Evolutionary conservation across 176 grass and related monocot species (phyloP).

Genomic region (Triticum urartu): DNA sequence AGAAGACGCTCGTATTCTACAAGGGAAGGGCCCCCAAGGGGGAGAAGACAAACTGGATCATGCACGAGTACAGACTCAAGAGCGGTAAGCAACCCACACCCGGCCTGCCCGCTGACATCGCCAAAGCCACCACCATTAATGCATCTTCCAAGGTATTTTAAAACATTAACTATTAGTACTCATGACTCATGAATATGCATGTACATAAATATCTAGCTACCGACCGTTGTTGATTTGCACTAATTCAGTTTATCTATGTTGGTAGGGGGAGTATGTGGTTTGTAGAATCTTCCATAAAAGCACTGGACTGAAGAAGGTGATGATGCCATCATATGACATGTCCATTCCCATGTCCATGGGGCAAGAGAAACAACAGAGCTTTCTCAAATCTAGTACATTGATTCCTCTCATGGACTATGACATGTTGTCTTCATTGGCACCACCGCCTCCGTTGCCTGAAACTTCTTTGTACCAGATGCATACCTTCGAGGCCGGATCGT

Average conservation of each 20-base stretch:
- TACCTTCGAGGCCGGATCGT: neutral
- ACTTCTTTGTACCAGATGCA: neutral
- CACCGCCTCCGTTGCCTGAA: neutral
- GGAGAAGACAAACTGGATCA: slow-evolving; percentile 39
- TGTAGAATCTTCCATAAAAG: slow-evolving; percentile 37
- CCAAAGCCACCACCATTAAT: neutral
- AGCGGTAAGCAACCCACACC: neutral
- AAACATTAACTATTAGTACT: too few species aligned
- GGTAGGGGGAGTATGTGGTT: slow-evolving; percentile 59
- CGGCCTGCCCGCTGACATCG: too few species aligned
- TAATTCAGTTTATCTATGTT: neutral
- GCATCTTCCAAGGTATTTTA: too few species aligned
- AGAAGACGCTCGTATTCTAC: slow-evolving; percentile 99
- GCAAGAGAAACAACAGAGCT: too few species aligned
- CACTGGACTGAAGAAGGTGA: slow-evolving; percentile 8
- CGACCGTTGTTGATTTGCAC: neutral
- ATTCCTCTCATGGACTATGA: neutral
- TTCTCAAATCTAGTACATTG: too few species aligned
- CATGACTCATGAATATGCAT: too few species aligned
- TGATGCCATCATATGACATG: neutral
- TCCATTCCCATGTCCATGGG: neutral
- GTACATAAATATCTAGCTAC: neutral
- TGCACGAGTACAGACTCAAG: slow-evolving; percentile 60
- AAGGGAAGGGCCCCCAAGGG: slow-evolving; percentile 41
- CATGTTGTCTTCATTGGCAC: neutral